Evolutionary conservation across 179 eudicot genomes (phyloP).

Genomic region (Heliamphora pulchella): DNA sequence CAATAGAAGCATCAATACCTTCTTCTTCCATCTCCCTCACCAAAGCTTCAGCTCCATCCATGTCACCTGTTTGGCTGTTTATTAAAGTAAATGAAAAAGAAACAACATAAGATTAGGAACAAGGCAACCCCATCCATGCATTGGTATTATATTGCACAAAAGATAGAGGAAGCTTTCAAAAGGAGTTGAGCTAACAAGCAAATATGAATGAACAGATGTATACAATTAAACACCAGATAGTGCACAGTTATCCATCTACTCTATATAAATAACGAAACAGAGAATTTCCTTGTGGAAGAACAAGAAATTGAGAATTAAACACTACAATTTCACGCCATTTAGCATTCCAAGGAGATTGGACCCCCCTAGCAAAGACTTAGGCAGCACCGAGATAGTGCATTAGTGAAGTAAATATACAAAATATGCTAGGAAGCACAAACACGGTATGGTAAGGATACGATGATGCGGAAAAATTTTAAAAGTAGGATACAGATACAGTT

Average conservation of each 20-base stretch:
- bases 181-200: background rate
- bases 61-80: constrained; percentile 61
- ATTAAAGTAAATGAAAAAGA: background rate
- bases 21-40: constrained; percentile 98
- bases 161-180: background rate
- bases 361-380: background rate
- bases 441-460: background rate
- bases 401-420: background rate
- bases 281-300: background rate
- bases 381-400: background rate
- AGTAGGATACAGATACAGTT: too few relatives aligned
- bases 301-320: background rate
- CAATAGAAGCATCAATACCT: constrained; percentile 92
- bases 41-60: constrained; percentile 81
- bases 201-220: background rate
- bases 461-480: too few relatives aligned
- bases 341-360: background rate
- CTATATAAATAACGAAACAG: background rate
- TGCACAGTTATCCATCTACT: background rate
- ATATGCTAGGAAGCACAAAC: background rate
- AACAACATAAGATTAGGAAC: background rate
- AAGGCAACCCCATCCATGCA: background rate
- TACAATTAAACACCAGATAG: background rate
- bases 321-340: too few relatives aligned
- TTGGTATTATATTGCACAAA: background rate